Conservation (phyloP, 2,329 filamentous ascomycete species). For the Aspergillus fischeri region DNA sequence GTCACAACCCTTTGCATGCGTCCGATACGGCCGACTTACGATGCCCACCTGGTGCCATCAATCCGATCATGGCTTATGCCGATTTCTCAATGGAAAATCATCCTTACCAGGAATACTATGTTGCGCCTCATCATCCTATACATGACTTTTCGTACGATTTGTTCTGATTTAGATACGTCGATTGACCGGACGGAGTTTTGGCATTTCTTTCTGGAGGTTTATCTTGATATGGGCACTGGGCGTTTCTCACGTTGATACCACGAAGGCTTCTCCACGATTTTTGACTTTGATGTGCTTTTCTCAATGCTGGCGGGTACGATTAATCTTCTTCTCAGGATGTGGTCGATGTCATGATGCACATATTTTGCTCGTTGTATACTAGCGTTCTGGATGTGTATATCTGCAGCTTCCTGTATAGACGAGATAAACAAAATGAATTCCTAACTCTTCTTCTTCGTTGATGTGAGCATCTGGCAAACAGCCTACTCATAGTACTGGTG, state of each 20-base stretch:
- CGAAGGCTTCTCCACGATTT: not conserved
- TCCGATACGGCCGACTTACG: slow-evolving; percentile 25
- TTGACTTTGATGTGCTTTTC: not conserved
- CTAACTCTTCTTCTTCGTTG: not conserved
- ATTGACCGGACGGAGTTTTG: not conserved
- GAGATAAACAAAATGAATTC: not conserved
- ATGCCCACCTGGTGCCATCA: slow-evolving; percentile 52
- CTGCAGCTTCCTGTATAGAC: not conserved
- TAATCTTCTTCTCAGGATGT: not conserved
- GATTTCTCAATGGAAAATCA: slow-evolving; percentile 76
- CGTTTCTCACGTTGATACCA: not conserved
- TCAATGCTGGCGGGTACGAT: not conserved
- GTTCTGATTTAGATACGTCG: slow-evolving; percentile 12
- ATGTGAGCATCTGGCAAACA: not conserved
- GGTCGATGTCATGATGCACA: not conserved
- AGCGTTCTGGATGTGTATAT: not conserved
- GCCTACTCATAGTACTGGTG: too few species aligned
- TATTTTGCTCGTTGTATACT: not conserved
- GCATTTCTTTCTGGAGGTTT: not conserved
- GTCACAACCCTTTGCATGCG: slow-evolving; percentile 9
- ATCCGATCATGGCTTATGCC: slow-evolving; percentile 66
- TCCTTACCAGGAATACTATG: slow-evolving; percentile 77
- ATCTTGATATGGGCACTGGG: not conserved
- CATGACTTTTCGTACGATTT: slow-evolving; percentile 22
- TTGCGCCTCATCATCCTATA: slow-evolving; percentile 53